Base-by-base conservation (phyloP, 257 asterid species). In the Voacanga thouarsii region DNA sequence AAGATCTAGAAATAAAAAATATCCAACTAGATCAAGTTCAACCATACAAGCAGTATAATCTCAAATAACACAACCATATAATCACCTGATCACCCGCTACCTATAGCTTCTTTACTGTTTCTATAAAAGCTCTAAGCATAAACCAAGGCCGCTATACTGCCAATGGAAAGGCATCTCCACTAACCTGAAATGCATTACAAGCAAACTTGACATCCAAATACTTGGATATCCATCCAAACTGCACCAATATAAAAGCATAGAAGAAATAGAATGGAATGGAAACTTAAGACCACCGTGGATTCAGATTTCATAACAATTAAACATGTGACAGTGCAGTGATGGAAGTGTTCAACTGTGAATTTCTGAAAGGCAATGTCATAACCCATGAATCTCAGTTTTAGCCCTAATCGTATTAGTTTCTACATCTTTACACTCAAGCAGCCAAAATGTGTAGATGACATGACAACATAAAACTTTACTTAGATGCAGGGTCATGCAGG, bases 401-500 rank as follows among this genome's bases (percentile, higher is more conserved):
- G 24, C 71, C 7, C 5, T 39, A 65, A 33, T 47, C 14, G 37
- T 65, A 33, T 39, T 18, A 39, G 47, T 37, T 37, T 18, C 7
- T 26, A 30, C 10, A 4, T 28, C 15, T n/a, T 43, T 63, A 63
- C 16, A 65, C 71, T 65, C 18, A 65, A 65, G 12, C 47, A 65
- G 23, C 14, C 26, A 65, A 18, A 65, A 33, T 30, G 15, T 39
- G n/a, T 6, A 65, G 24, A 65, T 65, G 71, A 37, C 21, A 11
- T 15, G 9, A 24, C 12, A 53, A 60, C 51, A 50, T 1, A n/a
- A 8, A 55, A 16, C 23, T 68, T 43, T 12, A 77, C 44, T 6
- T 26, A 53, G 50, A 12, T 69, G 45, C 80, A 43, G 71, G 57
- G 6, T 30, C 24, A 47, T 73, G 45, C 74, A 79, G 71, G 33